phyloP scores from a whole-genome alignment of 495 filamentous ascomycete genomes.

The Neurospora sp. region DNA sequence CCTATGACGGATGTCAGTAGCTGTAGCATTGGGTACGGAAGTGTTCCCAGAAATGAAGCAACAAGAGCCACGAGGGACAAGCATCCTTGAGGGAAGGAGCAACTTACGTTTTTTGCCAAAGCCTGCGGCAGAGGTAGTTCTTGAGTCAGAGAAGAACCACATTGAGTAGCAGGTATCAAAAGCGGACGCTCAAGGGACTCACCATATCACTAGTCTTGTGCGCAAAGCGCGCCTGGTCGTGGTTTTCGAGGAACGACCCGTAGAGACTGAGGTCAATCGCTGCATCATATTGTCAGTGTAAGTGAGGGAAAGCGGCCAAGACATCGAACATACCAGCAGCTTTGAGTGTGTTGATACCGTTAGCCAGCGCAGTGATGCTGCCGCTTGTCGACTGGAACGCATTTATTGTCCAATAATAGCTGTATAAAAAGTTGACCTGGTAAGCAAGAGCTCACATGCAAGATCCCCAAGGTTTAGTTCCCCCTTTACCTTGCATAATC shows the following conservation, averaged over 20 bases:
- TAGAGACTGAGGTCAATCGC: slow-evolving; percentile 56
- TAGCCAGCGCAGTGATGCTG: slow-evolving; percentile 48
- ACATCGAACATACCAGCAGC: slow-evolving; percentile 4
- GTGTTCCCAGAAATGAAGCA: neutral
- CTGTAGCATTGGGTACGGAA: neutral
- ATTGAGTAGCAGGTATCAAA: neutral
- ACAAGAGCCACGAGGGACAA: neutral
- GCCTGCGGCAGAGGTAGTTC: neutral
- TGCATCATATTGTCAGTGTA: neutral
- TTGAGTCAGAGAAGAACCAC: neutral
- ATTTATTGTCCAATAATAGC: slow-evolving; percentile 49
- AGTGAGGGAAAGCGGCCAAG: neutral
- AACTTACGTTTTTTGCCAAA: slow-evolving; percentile 17
- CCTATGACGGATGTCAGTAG: slow-evolving; percentile 47
- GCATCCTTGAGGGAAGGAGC: slow-evolving; percentile 10
- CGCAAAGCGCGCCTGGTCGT: slow-evolving; percentile 62
- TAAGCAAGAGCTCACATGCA: neutral
- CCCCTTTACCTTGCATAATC: slow-evolving; percentile 54
- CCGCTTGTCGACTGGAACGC: slow-evolving; percentile 53
- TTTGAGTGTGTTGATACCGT: slow-evolving; percentile 48
- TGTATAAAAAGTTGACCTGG: neutral
- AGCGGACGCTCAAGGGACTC: neutral
- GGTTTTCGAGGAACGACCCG: slow-evolving; percentile 72
- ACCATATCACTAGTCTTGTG: slow-evolving; percentile 43
- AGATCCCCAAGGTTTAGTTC: neutral